Base-by-base conservation (phyloP, 2,329 filamentous ascomycete genomes). In the Scytalidium lignicola region DNA sequence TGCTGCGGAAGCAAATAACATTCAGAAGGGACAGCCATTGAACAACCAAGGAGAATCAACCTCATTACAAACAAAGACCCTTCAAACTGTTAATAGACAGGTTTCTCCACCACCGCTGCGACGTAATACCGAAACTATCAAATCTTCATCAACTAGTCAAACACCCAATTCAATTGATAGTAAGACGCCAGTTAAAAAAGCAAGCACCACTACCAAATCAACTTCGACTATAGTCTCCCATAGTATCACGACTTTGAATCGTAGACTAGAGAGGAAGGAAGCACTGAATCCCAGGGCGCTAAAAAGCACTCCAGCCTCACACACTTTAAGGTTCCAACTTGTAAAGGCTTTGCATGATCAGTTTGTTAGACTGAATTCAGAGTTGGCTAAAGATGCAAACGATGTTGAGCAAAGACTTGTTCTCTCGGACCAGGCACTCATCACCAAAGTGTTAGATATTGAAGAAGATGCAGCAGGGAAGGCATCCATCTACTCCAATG, bases 401-500 rank as follows among this genome's bases (percentile, higher is more conserved):
- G 66, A 72, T 12, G 67, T 74, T 6, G 76, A 79, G 18, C 70
- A 74, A 40, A 68, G 72, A n/a, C 70, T 88, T 2, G 61, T 83
- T 15, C 65, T 90, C 43, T 78, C 77, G 1, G 73, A 81, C 1
- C 82, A 88, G 61, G 78, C 84, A 42, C 72, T 91, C 19, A 85
- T 90, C 53, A 79, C 77, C 56, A 73, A 81, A 52, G 80, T 82
- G 0, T 70, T 92, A 1, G 86, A 92, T 56, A 82, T 91, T 52
- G 95, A 99, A 68, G 83, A 95, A 63, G 79, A 79, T 29, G 72
- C 82, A 7, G 90, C 90, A 12, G 81, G 84, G 15, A 85, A 85
- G 51, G 70, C 77, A 1, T 68, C 77, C 0, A 81, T 97, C 22
- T 99, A 99, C 62, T 74, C 78, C 7, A 96, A 95, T 59, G 74